phyloP scores from a whole-genome alignment of 108 stramenopile genomes.

The Seminavis robusta region DNA sequence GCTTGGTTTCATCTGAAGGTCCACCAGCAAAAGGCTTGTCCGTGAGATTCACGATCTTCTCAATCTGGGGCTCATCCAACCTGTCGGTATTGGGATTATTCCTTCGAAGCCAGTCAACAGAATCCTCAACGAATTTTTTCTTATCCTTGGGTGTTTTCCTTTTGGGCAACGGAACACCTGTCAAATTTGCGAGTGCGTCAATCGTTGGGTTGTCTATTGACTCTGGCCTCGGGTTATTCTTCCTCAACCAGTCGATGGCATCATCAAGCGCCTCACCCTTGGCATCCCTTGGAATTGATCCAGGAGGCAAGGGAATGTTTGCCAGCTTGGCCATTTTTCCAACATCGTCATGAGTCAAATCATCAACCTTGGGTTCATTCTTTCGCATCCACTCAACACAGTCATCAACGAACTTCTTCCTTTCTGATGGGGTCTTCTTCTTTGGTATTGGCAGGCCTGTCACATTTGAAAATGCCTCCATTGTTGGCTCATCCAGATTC shows the following conservation, averaged over 20 bases:
- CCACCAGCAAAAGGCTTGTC: background rate
- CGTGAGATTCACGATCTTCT: background rate
- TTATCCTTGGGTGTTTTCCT: no score
- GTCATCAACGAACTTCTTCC: background rate
- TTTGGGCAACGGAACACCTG: background rate
- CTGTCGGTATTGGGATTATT: slow-evolving; percentile 2
- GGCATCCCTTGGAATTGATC: background rate
- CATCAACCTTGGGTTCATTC: background rate
- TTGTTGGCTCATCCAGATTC: slow-evolving; percentile 4
- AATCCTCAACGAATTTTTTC: slow-evolving; percentile 2
- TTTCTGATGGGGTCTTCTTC: background rate
- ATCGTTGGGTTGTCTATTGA: slow-evolving; percentile 1
- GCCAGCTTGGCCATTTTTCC: slow-evolving; percentile 1
- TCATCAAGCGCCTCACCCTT: slow-evolving; percentile 9
- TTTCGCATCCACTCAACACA: slow-evolving; percentile 3
- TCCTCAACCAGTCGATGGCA: slow-evolving; percentile 23
- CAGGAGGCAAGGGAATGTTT: slow-evolving; percentile 4
- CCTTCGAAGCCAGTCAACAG: slow-evolving; percentile 1
- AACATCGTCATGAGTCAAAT: background rate
- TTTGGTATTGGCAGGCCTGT: slow-evolving; percentile 7
- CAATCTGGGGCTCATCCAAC: slow-evolving; percentile 7
- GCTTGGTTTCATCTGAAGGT: background rate
- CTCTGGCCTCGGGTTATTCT: background rate
- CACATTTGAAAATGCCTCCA: slow-evolving; percentile 10
- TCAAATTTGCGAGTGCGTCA: background rate